Conservation (phyloP, 208 protist genomes). For the Leishmania major region DNA sequence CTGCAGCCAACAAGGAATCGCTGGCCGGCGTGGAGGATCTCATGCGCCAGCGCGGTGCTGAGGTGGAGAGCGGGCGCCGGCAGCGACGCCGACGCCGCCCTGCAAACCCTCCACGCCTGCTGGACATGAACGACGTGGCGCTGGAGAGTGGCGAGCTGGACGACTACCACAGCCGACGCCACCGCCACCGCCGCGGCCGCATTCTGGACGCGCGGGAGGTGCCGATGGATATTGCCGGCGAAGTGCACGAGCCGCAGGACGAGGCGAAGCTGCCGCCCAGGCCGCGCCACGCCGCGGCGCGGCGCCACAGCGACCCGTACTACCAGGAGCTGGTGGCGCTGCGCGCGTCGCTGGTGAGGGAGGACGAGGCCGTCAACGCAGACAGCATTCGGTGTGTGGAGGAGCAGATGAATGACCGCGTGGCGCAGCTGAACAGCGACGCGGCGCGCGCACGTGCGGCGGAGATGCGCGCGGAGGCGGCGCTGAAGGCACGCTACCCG, state of each 20-base stretch:
- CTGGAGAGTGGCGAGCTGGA: conserved; percentile 21
- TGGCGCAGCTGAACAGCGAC: conserved; percentile 37
- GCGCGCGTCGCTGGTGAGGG: conserved; percentile 32
- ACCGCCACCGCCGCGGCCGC: conserved; percentile 29
- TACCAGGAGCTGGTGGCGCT: conserved; percentile 57
- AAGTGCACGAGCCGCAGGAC: conserved; percentile 30
- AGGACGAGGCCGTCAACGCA: conserved; percentile 39
- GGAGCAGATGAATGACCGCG: conserved; percentile 46
- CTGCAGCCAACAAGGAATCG: too few relatives aligned
- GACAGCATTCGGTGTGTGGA: conserved; percentile 36
- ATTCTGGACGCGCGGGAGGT: conserved; percentile 20
- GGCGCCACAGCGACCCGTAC: conserved; percentile 38
- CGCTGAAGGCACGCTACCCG: conserved; percentile 29
- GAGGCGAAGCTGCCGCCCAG: conserved; percentile 24
- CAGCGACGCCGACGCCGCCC: too few relatives aligned
- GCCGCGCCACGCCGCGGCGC: conserved; percentile 17
- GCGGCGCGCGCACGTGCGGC: too few relatives aligned
- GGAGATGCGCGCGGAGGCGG: conserved; percentile 16
- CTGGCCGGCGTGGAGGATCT: too few relatives aligned
- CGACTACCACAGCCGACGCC: conserved; percentile 33
- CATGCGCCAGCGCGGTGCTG: too few relatives aligned
- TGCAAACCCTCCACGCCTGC: too few relatives aligned
- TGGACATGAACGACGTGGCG: too few relatives aligned
- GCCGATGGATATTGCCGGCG: conserved; percentile 16
- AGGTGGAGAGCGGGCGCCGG: too few relatives aligned